Conservation (phyloP, 75 land plant species). For the Sequoia sempervirens region DNA sequence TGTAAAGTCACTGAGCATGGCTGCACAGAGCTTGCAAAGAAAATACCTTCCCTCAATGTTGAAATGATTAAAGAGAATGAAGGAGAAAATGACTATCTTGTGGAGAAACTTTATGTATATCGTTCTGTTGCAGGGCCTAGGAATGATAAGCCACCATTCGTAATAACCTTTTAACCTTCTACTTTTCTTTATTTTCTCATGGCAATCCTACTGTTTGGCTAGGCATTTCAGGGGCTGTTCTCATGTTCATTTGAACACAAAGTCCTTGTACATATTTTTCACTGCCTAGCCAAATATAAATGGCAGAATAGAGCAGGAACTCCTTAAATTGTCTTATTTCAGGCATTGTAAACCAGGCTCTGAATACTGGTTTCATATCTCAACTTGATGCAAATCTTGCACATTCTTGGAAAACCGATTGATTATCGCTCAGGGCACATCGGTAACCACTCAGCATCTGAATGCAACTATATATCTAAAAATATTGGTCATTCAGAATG, state of each 20-base stretch:
- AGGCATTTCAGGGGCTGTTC: neutral
- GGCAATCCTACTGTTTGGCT: neutral
- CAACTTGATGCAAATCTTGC: neutral
- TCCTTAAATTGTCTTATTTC: neutral
- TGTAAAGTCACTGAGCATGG: slow-evolving; percentile 56
- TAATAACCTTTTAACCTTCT: slow-evolving; percentile 30
- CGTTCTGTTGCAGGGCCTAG: slow-evolving; percentile 81
- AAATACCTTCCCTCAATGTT: slow-evolving; percentile 65
- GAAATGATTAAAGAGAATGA: slow-evolving; percentile 53
- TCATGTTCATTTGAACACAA: neutral
- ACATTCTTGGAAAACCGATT: neutral
- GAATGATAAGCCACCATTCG: slow-evolving; percentile 67
- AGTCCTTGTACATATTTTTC: slow-evolving; percentile 3
- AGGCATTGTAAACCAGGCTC: neutral
- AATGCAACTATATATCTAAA: neutral
- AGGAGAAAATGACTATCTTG: slow-evolving; percentile 29
- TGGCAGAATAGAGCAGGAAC: neutral
- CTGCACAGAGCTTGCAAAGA: slow-evolving; percentile 56
- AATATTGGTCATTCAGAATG: neutral
- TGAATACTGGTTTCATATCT: neutral
- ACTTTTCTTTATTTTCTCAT: neutral
- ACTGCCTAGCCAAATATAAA: neutral
- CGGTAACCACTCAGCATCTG: neutral
- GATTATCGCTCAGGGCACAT: neutral
- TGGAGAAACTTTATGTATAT: slow-evolving; percentile 88